A percentile compares a stretch with the other conserved stretches of the same genome.
phyloP scores from a whole-genome alignment of 805 yeast species.

The Pichia eremophila region DNA sequence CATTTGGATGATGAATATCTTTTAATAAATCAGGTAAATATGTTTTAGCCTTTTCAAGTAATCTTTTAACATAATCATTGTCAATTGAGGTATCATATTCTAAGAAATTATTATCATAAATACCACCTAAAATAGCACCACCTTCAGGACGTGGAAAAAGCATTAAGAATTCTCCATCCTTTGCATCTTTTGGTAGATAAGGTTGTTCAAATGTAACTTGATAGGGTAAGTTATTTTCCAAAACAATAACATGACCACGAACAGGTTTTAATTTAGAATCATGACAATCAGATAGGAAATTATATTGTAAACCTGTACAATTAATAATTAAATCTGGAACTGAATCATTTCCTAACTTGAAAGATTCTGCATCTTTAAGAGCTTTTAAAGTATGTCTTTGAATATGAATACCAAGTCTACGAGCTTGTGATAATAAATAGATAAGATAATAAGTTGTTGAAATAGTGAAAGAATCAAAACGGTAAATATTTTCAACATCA shows the following conservation, averaged over 20 bases:
- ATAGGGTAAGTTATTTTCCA: slow-evolving; percentile 35
- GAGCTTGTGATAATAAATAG: slow-evolving; percentile 38
- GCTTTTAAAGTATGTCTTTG: slow-evolving; percentile 32
- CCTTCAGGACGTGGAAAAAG: slow-evolving; percentile 62
- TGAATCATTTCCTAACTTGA: slow-evolving; percentile 1
- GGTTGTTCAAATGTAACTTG: slow-evolving; percentile 27
- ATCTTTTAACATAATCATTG: slow-evolving; percentile 37
- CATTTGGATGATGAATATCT: background rate
- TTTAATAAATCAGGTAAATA: slow-evolving; percentile 43
- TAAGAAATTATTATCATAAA: slow-evolving; percentile 18
- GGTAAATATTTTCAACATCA: slow-evolving; percentile 28
- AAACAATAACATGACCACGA: slow-evolving; percentile 49
- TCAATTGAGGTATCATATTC: slow-evolving; percentile 27
- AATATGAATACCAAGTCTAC: slow-evolving; percentile 37
- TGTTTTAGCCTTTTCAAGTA: slow-evolving; percentile 34
- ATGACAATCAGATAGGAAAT: slow-evolving; percentile 37
- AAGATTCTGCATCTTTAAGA: slow-evolving; percentile 39
- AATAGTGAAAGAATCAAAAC: slow-evolving; percentile 46
- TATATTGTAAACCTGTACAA: slow-evolving; percentile 45
- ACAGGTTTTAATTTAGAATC: slow-evolving; percentile 41
- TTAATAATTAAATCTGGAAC: slow-evolving; percentile 43
- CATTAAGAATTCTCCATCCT: slow-evolving; percentile 41
- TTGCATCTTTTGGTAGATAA: slow-evolving; percentile 21
- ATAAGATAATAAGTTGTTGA: slow-evolving; percentile 49
- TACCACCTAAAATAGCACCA: slow-evolving; percentile 56